Evolutionary conservation across 176 grass and related monocot genomes (phyloP).

Genomic region (Aechmea fasciata): DNA sequence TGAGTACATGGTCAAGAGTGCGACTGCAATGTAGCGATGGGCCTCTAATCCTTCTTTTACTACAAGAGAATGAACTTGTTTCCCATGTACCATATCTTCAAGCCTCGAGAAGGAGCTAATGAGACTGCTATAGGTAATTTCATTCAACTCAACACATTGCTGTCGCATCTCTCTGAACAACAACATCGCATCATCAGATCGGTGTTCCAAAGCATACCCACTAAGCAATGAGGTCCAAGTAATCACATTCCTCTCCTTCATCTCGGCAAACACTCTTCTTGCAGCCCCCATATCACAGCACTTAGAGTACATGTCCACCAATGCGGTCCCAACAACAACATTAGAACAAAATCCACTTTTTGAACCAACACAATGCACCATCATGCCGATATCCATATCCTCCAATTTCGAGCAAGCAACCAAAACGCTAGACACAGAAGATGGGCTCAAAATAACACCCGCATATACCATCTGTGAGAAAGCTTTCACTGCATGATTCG

Average conservation of each 20-base stretch:
- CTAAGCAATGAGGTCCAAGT: slow-evolving; percentile 8
- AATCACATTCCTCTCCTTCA: slow-evolving; percentile 8
- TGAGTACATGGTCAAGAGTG: slow-evolving; percentile 33
- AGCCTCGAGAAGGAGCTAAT: slow-evolving; percentile 14
- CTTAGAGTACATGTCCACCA: slow-evolving; percentile 10
- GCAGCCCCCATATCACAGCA: slow-evolving; percentile 2
- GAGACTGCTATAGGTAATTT: slow-evolving; percentile 30
- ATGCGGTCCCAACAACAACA: slow-evolving; percentile 1
- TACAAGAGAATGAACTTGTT: slow-evolving; percentile 12
- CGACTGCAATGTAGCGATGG: slow-evolving; percentile 8
- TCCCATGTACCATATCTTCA: neutral
- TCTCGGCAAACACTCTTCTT: slow-evolving; percentile 10
- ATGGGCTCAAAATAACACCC: neutral
- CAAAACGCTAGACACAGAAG: neutral
- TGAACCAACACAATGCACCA: slow-evolving; percentile 8
- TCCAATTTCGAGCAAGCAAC: slow-evolving; percentile 2
- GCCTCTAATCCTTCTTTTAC: slow-evolving; percentile 8
- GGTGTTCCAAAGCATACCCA: neutral
- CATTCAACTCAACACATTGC: slow-evolving; percentile 10
- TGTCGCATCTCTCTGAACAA: slow-evolving; percentile 26
- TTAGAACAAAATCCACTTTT: slow-evolving; percentile 5
- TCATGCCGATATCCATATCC: neutral
- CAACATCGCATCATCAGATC: slow-evolving; percentile 14
- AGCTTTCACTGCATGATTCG: neutral
- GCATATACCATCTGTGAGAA: neutral